Evolutionary conservation across 2,329 filamentous ascomycete genomes (phyloP), one percentile per base, ranked within the genome.

Genomic region (Botrytis deweyae): DNA sequence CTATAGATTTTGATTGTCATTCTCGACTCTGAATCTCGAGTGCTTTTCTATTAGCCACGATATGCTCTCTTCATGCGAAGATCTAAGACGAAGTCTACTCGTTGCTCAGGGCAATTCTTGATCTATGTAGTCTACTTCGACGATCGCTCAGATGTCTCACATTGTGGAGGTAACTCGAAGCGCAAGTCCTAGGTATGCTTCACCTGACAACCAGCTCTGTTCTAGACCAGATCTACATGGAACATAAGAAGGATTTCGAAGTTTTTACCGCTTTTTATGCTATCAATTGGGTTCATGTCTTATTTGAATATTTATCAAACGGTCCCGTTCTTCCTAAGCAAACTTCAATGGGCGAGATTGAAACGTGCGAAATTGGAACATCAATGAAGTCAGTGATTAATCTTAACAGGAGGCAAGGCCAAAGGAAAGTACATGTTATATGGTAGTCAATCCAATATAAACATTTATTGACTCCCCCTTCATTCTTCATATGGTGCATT

Each of bases 231-330:
- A 65, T 33, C 62, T 40, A 29, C 33, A 40, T 55, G 16, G 36
- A 29, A 29, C 3, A 40, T 12, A n/a, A 29, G 25, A 22, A 40
- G 16, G 3, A 22, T 40, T 29, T 67, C 4, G 25, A 12, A 38
- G 36, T 6, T 38, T 8, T n/a, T 40, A 25, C 18, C 10, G 40
- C 2, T 0, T 22, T 66, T 38, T 25, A 33, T 58, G n/a, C n/a
- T 1, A 68, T 16, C 3, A 14, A 5, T 44, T 22, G 2, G 14
- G n/a, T 12, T 40, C 4, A 10, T 55, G 25, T 20, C 40, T 14
- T 5, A 29, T 3, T 33, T 2, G 9, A 7, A 9, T 16, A 1
- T 12, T 7, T 22, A 16, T 6, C n/a, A 33, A 12, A 18, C 3
- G 6, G 22, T 44, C 4, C n/a, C 1, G 14, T 18, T 49, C 46